Evolutionary conservation across 768 basidiomycete species (phyloP), one percentile per base, ranked within the genome.

Genomic region (Boletus sp.): DNA sequence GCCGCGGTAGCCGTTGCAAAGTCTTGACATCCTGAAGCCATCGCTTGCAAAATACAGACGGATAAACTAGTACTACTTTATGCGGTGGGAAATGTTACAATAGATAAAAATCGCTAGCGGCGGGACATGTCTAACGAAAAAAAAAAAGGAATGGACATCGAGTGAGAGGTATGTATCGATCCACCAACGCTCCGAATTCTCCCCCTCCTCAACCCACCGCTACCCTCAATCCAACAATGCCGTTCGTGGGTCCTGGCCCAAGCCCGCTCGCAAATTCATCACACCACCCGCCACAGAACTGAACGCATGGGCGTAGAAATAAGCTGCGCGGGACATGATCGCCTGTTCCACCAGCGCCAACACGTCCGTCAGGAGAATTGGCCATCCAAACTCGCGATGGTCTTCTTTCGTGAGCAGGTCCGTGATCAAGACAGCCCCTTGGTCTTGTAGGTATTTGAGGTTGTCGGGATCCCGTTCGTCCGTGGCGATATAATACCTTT

Each of bases 401-500:
- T 79, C 78, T 23, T 76, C 72, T n/a, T 64, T 57, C 2, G 76
- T 77, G 43, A 79, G 60, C 7, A 79, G 62, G 56, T 80, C 77
- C 14, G 65, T 34, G 53, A 80, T 63, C 50, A 80, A 53, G 10
- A 80, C 40, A 2, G 69, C 79, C 17, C 76, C 75, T 19, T 71
- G 64, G 3, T 64, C 59, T 23, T 64, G 58, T 14, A 79, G 60
- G 47, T 67, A 68, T 9, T 61, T 25, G 10, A 77, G 62, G 15
- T 66, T 69, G 0, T 59, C 59, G 0, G 70, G 63, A 50, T 70
- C 60, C 30, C 77, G 75, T 55, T 79, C 79, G 51, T 79, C 78
- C 21, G 72, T 75, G n/a, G 72, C 73, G 9, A 74, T 62, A 48
- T 69, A 74, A 40, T 60, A 75, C 39, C 72, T 73, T 23, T 27